Evolutionary conservation across 2,329 filamentous ascomycete species (phyloP).

Genomic region (Aspergillus aculeatus): DNA sequence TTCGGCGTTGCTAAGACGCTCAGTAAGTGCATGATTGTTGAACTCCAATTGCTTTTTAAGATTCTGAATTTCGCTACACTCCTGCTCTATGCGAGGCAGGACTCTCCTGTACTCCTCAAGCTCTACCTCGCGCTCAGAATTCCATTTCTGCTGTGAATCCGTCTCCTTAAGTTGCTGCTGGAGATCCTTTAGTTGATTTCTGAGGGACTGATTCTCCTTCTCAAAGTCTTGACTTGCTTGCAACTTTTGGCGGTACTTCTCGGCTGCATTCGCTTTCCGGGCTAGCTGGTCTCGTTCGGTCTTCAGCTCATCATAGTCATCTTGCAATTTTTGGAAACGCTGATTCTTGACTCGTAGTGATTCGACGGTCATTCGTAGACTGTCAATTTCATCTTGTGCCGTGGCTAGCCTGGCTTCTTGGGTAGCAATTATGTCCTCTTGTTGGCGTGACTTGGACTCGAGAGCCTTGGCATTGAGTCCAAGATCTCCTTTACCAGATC

Average conservation of each 20-base stretch:
- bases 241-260: conserved; percentile 52
- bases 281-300: conserved; percentile 47
- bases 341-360: conserved; percentile 47
- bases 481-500: conserved; percentile 47
- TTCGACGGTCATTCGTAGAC: conserved; percentile 45
- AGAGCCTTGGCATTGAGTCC: conserved; percentile 47
- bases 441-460: conserved; percentile 56
- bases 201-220: conserved; percentile 49
- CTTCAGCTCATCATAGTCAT: conserved; percentile 51
- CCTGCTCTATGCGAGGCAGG: conserved; percentile 49
- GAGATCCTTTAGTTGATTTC: conserved; percentile 47
- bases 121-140: conserved; percentile 42
- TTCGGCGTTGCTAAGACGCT: conserved; percentile 43
- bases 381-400: conserved; percentile 45
- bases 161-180: conserved; percentile 48
- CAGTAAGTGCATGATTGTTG: conserved; percentile 48
- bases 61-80: conserved; percentile 48
- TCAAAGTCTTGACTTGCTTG: conserved; percentile 50
- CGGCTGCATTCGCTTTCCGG: conserved; percentile 49
- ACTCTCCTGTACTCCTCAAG: conserved; percentile 47
- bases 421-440: conserved; percentile 68
- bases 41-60: conserved; percentile 51
- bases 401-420: conserved; percentile 67
- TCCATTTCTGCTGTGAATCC: conserved; percentile 42
- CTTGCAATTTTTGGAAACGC: conserved; percentile 47